These are phyloP conservation scores for Amanita fuliginea DNA, from an alignment of 768 basidiomycete species.

Conservation along the genomic window DNA sequence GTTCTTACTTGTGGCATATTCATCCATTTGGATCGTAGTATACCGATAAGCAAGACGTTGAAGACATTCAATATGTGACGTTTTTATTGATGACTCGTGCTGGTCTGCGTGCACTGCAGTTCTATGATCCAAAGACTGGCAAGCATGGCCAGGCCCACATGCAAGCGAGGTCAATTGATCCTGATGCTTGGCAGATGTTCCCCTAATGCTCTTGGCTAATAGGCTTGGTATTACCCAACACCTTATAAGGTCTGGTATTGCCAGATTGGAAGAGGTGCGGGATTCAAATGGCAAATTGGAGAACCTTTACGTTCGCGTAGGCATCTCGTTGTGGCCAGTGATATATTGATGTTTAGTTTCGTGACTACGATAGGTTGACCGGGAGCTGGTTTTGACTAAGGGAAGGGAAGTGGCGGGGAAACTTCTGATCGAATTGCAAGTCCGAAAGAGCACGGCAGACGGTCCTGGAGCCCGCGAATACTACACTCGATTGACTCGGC, in stretches of 20 bases:
- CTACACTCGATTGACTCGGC: conserved; percentile 73
- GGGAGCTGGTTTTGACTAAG: conserved; percentile 48
- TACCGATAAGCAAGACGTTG: conserved; percentile 50
- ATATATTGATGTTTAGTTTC: background rate
- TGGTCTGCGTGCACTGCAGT: conserved; percentile 71
- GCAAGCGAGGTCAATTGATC: conserved; percentile 62
- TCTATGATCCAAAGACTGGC: conserved; percentile 66
- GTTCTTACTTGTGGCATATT: background rate
- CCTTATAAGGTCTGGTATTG: conserved; percentile 62
- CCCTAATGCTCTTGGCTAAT: conserved; percentile 4
- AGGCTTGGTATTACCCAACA: conserved; percentile 79
- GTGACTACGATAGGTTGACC: conserved; percentile 46
- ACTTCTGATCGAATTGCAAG: conserved; percentile 71
- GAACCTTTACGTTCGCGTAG: conserved; percentile 59
- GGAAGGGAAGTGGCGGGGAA: conserved; percentile 63
- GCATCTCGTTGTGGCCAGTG: conserved; percentile 12
- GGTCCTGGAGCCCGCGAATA: conserved; percentile 68
- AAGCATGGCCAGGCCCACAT: conserved; percentile 89
- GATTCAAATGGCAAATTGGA: conserved; percentile 45
- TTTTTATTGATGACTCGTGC: conserved; percentile 84
- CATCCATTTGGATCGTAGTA: conserved; percentile 33
- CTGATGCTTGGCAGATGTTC: conserved; percentile 2
- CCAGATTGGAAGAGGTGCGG: conserved; percentile 57
- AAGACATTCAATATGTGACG: conserved; percentile 72
- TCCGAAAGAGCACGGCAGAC: conserved; percentile 79